These are phyloP conservation scores for Syzygium aqueum DNA, from an alignment of 345 rosid species.

Conservation along the genomic window DNA sequence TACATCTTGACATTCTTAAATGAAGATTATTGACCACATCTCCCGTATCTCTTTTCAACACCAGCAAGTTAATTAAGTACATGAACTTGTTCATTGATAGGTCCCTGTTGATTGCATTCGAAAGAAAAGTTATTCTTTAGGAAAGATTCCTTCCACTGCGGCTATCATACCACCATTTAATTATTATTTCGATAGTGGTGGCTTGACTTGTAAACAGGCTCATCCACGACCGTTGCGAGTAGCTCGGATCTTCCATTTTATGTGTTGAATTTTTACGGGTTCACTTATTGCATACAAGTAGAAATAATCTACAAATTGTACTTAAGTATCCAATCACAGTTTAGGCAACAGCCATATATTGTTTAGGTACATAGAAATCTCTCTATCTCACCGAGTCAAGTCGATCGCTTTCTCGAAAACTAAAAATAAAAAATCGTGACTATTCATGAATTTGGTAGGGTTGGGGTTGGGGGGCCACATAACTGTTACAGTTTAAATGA, in stretches of 20 bases:
- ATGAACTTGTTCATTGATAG: neutral
- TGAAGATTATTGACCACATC: neutral
- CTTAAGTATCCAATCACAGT: neutral
- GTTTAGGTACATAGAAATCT: neutral
- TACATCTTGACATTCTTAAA: neutral
- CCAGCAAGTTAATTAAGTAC: neutral
- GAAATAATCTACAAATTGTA: neutral
- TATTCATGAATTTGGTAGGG: neutral
- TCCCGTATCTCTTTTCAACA: neutral
- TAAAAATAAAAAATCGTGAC: neutral
- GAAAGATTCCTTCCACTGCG: neutral
- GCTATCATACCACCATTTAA: neutral
- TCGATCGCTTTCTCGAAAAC: neutral
- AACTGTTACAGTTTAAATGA: neutral
- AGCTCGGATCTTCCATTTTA: neutral
- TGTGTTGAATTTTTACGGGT: neutral
- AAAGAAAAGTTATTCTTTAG: neutral
- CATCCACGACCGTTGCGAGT: neutral
- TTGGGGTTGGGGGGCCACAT: neutral
- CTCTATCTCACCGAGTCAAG: neutral
- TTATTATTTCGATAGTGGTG: neutral
- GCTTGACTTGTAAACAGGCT: neutral
- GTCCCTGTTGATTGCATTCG: neutral
- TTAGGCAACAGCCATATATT: neutral
- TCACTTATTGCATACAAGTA: neutral